phyloP scores from a whole-genome alignment of 75 land plant genomes.

The Ceratopteris richardii region DNA sequence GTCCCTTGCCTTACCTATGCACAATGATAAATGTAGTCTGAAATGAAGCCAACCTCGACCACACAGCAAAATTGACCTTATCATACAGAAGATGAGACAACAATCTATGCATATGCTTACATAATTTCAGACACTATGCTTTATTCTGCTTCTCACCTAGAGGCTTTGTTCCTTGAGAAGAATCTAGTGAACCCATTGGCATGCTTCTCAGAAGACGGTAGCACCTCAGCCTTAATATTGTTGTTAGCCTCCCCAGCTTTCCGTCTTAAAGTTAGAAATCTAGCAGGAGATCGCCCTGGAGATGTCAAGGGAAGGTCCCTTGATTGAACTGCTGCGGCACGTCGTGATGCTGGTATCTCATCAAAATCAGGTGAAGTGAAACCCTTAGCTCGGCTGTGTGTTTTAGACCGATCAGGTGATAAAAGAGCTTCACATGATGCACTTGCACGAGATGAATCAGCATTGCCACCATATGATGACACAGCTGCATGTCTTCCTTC shows the following conservation, averaged over 20 bases:
- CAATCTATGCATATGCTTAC: no score
- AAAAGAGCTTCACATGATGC: no score
- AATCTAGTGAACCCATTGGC: slow-evolving; percentile 55
- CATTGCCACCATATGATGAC: not conserved
- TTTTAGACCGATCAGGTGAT: no score
- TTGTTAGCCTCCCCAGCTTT: not conserved
- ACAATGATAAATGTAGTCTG: no score
- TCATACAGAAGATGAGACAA: no score
- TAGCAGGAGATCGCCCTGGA: slow-evolving; percentile 25
- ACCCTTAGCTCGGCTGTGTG: not conserved
- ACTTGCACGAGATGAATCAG: not conserved
- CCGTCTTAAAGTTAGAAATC: slow-evolving; percentile 12
- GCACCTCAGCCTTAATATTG: not conserved
- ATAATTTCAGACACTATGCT: no score
- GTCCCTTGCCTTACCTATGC: no score
- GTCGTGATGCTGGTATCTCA: not conserved
- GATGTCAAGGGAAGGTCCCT: slow-evolving; percentile 3
- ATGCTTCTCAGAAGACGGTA: slow-evolving; percentile 44
- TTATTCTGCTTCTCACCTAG: not conserved
- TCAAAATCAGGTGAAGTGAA: not conserved
- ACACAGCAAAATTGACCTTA: no score
- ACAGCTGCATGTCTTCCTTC: no score
- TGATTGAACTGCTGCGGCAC: not conserved
- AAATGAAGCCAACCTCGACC: no score
- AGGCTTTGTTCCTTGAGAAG: slow-evolving; percentile 25